These are phyloP conservation scores for Angophora floribunda DNA, from an alignment of 345 rosid genomes.

Conservation along the genomic window DNA sequence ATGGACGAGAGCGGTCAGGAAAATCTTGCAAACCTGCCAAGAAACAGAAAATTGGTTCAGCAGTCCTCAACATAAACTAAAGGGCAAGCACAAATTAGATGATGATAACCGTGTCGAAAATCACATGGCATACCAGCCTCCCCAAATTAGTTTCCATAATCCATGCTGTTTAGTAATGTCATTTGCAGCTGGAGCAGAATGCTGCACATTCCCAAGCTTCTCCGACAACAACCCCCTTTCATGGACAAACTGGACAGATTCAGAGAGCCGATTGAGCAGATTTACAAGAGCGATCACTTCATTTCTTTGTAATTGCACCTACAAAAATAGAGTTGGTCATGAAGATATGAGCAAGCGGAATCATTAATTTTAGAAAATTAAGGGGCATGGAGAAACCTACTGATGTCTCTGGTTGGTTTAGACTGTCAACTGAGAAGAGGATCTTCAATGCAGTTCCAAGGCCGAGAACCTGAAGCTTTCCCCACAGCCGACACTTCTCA, in stretches of 20 bases:
- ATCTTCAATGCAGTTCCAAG: constrained; percentile 88
- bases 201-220: not conserved
- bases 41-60: not conserved
- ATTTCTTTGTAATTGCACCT: constrained; percentile 65
- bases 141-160: not conserved
- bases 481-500: constrained; percentile 98
- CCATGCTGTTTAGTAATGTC: not conserved
- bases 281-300: constrained; percentile 77
- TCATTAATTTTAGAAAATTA: not conserved
- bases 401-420: constrained; percentile 23
- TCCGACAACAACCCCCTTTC: constrained; percentile 25
- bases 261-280: constrained; percentile 59
- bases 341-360: not conserved
- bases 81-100: not conserved
- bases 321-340: constrained; percentile 1
- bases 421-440: constrained; percentile 70
- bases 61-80: not conserved
- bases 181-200: not conserved
- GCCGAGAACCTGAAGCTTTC: constrained; percentile 94
- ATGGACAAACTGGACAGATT: constrained; percentile 52
- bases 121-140: not conserved
- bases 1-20: not conserved
- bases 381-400: constrained; percentile 28
- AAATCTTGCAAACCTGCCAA: not conserved
- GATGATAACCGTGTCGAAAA: not conserved